Evolutionary conservation across 1,139 yeast species (phyloP).

Genomic region (Meyerozyma smithsonii): DNA sequence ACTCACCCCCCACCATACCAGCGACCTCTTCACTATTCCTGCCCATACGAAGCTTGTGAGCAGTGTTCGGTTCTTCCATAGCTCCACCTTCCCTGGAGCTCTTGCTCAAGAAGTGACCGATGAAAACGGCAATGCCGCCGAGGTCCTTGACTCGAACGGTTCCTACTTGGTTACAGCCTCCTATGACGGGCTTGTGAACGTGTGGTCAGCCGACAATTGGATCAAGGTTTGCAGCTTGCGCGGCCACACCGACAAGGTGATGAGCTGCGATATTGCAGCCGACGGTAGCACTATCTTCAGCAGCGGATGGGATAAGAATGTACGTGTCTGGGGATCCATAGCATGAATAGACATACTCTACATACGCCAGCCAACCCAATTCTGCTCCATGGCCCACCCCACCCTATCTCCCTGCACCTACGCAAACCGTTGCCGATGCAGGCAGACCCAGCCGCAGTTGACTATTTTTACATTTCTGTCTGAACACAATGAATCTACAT

Average conservation of each 20-base stretch:
- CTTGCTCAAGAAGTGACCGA: slow-evolving; percentile 20
- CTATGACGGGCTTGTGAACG: slow-evolving; percentile 61
- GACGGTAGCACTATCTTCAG: slow-evolving; percentile 46
- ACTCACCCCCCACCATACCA: slow-evolving; percentile 18
- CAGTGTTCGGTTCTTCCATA: slow-evolving; percentile 51
- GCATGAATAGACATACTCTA: neutral
- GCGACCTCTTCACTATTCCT: slow-evolving; percentile 51
- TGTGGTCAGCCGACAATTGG: slow-evolving; percentile 80
- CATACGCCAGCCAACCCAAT: neutral
- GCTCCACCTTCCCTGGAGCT: slow-evolving; percentile 12
- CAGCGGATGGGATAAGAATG: slow-evolving; percentile 75
- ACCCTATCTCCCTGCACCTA: neutral
- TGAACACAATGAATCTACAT: slow-evolving; percentile 65
- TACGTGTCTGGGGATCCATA: slow-evolving; percentile 9
- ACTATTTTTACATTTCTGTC: neutral
- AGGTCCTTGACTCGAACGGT: slow-evolving; percentile 30
- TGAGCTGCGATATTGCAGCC: slow-evolving; percentile 58
- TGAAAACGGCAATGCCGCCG: slow-evolving; percentile 23
- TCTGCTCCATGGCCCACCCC: neutral
- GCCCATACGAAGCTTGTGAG: slow-evolving; percentile 78
- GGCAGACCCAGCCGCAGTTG: neutral
- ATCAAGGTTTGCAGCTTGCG: slow-evolving; percentile 45
- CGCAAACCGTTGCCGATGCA: neutral
- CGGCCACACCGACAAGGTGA: slow-evolving; percentile 68
- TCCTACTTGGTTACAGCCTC: slow-evolving; percentile 56